phyloP scores from a whole-genome alignment of 2,329 filamentous ascomycete species.

The Fusarium pseudonygamai region DNA sequence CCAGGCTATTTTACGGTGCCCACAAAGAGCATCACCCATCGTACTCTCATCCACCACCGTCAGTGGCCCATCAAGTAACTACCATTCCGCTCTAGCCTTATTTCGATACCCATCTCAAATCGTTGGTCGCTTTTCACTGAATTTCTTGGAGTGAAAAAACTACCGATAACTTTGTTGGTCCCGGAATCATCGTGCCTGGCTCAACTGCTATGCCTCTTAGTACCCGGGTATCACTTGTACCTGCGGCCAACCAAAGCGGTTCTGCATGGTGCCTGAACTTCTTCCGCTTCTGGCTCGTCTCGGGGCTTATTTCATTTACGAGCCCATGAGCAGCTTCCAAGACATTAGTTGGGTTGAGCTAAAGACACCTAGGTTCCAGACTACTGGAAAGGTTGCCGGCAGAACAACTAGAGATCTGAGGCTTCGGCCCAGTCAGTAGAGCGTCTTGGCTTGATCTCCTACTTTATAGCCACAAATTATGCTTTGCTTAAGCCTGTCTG shows the following conservation, averaged over 20 bases:
- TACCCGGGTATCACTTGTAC: background rate
- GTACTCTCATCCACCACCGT: constrained; percentile 5
- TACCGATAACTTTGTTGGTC: background rate
- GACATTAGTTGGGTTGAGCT: background rate
- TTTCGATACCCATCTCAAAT: background rate
- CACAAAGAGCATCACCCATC: background rate
- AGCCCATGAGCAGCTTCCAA: background rate
- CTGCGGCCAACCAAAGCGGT: background rate
- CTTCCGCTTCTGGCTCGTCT: background rate
- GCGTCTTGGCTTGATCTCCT: constrained; percentile 3
- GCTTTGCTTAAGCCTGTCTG: constrained; percentile 13
- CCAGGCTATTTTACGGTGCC: background rate
- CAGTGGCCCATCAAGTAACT: constrained; percentile 3
- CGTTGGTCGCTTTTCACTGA: background rate
- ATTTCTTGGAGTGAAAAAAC: background rate
- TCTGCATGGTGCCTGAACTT: background rate
- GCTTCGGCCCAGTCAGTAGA: constrained; percentile 2
- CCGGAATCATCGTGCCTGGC: background rate
- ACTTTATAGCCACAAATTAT: constrained; percentile 19
- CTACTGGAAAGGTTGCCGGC: background rate
- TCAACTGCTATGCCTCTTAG: background rate
- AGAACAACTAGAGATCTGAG: background rate
- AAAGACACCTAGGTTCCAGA: background rate
- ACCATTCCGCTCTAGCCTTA: constrained; percentile 24
- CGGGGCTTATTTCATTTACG: background rate